Percentiles rank a stretch among this genome's conserved stretches.
Conservation (phyloP, 202 grass and related monocot genomes). For the Schoenoplectus tabernaemontani region DNA sequence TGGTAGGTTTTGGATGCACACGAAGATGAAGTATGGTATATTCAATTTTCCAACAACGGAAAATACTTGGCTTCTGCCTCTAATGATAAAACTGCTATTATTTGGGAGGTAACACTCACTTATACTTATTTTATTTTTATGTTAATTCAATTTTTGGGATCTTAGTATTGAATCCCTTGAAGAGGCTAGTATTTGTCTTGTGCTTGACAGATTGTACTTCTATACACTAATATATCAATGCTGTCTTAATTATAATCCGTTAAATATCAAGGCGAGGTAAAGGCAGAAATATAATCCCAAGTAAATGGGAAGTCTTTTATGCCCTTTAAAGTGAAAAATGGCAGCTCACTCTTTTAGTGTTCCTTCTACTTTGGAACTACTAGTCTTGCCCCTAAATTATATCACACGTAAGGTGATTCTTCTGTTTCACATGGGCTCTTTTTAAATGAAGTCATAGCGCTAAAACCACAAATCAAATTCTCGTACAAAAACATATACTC, state of each 20-base stretch:
- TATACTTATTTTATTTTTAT: slow-evolving; percentile 20
- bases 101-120: slow-evolving; percentile 88
- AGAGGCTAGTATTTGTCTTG: background rate
- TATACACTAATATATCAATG: background rate
- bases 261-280: background rate
- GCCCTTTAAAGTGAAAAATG: background rate
- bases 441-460: background rate
- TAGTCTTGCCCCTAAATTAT: background rate
- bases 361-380: background rate
- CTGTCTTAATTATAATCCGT: background rate
- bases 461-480: background rate
- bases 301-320: background rate
- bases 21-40: slow-evolving; percentile 85
- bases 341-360: background rate
- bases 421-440: background rate
- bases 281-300: background rate
- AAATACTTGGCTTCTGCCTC: slow-evolving; percentile 93
- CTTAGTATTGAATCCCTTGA: background rate
- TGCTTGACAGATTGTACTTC: background rate
- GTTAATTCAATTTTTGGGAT: slow-evolving; percentile 1
- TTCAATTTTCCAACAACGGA: slow-evolving; percentile 91
- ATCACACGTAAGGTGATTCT: background rate
- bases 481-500: background rate
- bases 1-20: slow-evolving; percentile 68
- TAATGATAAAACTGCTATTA: slow-evolving; percentile 73